Percentiles rank a stretch among this genome's conserved stretches.
These are phyloP conservation scores for Melanomma pulvis-pyrius DNA, from an alignment of 495 filamentous ascomycete genomes.

Conservation along the genomic window DNA sequence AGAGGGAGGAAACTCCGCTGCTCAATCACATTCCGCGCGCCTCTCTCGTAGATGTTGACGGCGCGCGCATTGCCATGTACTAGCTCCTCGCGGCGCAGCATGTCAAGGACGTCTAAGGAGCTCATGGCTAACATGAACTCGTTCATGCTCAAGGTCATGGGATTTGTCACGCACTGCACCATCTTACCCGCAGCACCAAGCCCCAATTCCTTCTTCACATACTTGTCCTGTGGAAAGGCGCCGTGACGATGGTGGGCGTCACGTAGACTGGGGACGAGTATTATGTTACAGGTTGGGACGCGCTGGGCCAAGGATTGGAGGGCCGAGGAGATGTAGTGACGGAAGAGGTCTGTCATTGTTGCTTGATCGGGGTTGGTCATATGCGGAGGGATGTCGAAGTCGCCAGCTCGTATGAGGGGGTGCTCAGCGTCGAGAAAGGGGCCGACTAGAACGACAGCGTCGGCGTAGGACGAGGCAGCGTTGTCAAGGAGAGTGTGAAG, in stretches of 20 bases:
- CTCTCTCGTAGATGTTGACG: conserved; percentile 63
- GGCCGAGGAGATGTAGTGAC: conserved; percentile 69
- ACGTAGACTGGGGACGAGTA: conserved; percentile 84
- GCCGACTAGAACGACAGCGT: conserved; percentile 78
- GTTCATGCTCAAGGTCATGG: conserved; percentile 82
- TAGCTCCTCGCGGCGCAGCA: conserved; percentile 77
- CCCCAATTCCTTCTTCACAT: conserved; percentile 70
- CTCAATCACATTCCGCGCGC: conserved; percentile 74
- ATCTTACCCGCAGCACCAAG: conserved; percentile 59
- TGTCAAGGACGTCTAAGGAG: conserved; percentile 79
- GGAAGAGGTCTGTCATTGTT: conserved; percentile 81
- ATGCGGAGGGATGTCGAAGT: conserved; percentile 84
- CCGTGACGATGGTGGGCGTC: conserved; percentile 77
- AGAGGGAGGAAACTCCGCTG: conserved; percentile 89
- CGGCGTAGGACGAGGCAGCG: conserved; percentile 72
- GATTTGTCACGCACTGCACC: conserved; percentile 79
- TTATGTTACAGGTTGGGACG: conserved; percentile 75
- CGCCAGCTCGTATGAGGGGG: conserved; percentile 82
- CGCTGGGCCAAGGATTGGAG: conserved; percentile 65
- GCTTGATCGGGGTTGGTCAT: conserved; percentile 69
- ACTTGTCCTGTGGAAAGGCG: conserved; percentile 85
- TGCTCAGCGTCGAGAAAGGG: conserved; percentile 92
- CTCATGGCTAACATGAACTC: conserved; percentile 79
- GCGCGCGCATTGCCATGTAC: conserved; percentile 59
- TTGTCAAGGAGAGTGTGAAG: conserved; percentile 76